phyloP scores from a whole-genome alignment of 1,139 yeast genomes.

The Nakaseomyces uthaithaninus region DNA sequence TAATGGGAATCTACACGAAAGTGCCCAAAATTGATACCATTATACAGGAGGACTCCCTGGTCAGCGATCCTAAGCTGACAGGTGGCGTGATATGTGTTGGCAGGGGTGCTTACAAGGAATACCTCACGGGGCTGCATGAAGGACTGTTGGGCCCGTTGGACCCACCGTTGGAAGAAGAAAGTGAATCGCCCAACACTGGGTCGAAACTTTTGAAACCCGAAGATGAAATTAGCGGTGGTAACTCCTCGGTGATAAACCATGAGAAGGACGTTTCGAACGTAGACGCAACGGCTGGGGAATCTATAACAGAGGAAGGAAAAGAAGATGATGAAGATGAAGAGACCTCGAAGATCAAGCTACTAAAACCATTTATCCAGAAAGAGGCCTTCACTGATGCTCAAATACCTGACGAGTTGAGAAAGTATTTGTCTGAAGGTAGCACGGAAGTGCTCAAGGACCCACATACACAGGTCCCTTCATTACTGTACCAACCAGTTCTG shows the following conservation, averaged over 20 bases:
- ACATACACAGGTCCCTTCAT: slow-evolving; percentile 42
- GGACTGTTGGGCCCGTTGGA: slow-evolving; percentile 90
- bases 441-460: slow-evolving; percentile 24
- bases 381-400: slow-evolving; percentile 45
- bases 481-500: slow-evolving; percentile 66
- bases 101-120: slow-evolving; percentile 93
- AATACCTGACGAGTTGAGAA: slow-evolving; percentile 51
- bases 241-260: too few species aligned
- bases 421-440: slow-evolving; percentile 25
- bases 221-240: slow-evolving; percentile 3
- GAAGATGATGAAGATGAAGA: slow-evolving; percentile 35
- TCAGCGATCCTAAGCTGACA: slow-evolving; percentile 37
- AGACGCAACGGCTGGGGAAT: slow-evolving; percentile 23
- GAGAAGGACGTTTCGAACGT: slow-evolving; percentile 9
- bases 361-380: slow-evolving; percentile 55
- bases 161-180: slow-evolving; percentile 1
- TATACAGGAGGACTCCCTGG: slow-evolving; percentile 41
- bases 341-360: slow-evolving; percentile 35
- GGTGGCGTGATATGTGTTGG: slow-evolving; percentile 94
- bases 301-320: slow-evolving; percentile 33
- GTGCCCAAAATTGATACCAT: slow-evolving; percentile 33
- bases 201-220: slow-evolving; percentile 3
- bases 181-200: not conserved
- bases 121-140: slow-evolving; percentile 82
- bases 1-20: slow-evolving; percentile 50